Evolutionary conservation across 2,329 filamentous ascomycete genomes (phyloP), one percentile per base, ranked within the genome.

Genomic region (Talaromyces sp.): DNA sequence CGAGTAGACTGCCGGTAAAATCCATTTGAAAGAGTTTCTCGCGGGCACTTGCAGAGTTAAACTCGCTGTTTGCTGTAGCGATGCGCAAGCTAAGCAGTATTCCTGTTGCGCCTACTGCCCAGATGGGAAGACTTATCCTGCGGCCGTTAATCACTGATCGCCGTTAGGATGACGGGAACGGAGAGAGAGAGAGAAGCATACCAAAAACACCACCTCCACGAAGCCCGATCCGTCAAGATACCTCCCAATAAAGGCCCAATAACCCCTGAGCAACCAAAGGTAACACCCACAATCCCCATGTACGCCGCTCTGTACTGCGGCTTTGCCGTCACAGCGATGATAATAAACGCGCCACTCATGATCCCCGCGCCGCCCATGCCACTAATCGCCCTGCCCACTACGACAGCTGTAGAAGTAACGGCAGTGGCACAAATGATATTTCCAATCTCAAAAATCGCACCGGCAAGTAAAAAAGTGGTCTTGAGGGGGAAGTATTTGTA

Each of bases 401-500:
- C 75, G 11, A 77, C 66, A 18, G 71, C 69, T 3, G 71, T 65
- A 48, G 71, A 75, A 18, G 60, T 73, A 1, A 72, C 72, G 0
- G 75, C 73, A 5, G 70, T 71, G 2, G 69, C 77, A 61, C 75
- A 77, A 1, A 81, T 62, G 11, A 73, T 66, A 28, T 75, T 77
- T 0, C 76, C 77, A 0, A 76, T 56, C 55, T 78, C 75, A 61
- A 78, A 77, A 12, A 76, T 60, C 16, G 67, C 61, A 33, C 75
- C 63, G 8, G 72, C 67, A 2, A 57, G 25, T 9, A 63, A 31
- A 7, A 63, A 63, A 12, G 33, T 60, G 12, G 16, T 23, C 16
- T 60, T 63, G 12, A 63, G 52, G 0, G 71, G 67, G 64, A 77
- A 79, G 69, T 76, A 82, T 57, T 77, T 81, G 69, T 79, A 83